Percentiles rank a stretch among this genome's conserved stretches.
phyloP scores from a whole-genome alignment of 2,329 filamentous ascomycete genomes.

The Hypomyces rosellus region DNA sequence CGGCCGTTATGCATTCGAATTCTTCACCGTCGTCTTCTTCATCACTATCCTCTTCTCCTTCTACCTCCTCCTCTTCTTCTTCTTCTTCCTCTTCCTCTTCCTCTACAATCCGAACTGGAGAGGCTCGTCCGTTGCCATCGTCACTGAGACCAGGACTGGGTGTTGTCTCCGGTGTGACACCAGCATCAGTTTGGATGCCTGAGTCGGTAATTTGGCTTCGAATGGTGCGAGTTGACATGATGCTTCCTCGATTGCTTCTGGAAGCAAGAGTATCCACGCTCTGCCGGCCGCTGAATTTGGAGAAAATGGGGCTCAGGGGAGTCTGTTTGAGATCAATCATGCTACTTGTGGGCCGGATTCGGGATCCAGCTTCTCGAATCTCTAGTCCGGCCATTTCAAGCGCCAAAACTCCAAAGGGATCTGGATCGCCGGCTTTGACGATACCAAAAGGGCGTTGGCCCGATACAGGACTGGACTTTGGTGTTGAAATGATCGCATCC shows the following conservation, averaged over 20 bases:
- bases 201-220: conserved; percentile 65
- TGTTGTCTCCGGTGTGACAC: conserved; percentile 47
- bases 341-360: conserved; percentile 63
- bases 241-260: conserved; percentile 65
- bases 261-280: conserved; percentile 61
- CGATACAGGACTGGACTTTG: conserved; percentile 29
- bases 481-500: conserved; percentile 56
- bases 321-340: conserved; percentile 77
- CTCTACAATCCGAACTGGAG: conserved; percentile 32
- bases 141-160: conserved; percentile 50
- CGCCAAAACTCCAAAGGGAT: conserved; percentile 85
- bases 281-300: conserved; percentile 48
- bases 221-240: conserved; percentile 64
- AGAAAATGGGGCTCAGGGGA: conserved; percentile 65
- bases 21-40: neutral
- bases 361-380: conserved; percentile 79
- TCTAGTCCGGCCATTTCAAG: conserved; percentile 86
- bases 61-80: no score
- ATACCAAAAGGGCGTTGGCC: conserved; percentile 62
- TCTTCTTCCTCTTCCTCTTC: conserved; percentile 8
- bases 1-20: neutral
- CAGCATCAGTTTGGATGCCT: conserved; percentile 55
- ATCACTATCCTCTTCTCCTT: conserved; percentile 1
- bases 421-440: conserved; percentile 73
- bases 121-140: conserved; percentile 39